These are phyloP conservation scores for Myrica gale DNA, from an alignment of 306 rosid species.

Conservation along the genomic window DNA sequence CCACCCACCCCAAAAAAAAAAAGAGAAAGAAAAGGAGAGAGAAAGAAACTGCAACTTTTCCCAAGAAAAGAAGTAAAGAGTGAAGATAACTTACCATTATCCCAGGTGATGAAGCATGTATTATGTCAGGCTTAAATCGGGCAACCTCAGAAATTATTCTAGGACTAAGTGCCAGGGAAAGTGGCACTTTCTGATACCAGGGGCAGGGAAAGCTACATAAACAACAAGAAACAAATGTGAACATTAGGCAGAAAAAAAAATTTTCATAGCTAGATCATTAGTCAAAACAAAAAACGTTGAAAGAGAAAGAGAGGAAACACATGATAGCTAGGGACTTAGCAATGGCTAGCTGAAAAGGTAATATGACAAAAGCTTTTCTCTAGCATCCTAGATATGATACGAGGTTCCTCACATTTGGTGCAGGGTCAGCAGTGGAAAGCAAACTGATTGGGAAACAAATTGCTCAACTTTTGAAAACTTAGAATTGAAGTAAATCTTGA, in stretches of 20 bases:
- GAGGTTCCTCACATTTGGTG: neutral
- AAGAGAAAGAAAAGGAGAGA: neutral
- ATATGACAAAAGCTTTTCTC: neutral
- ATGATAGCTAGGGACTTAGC: neutral
- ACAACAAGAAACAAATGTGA: conserved; percentile 8
- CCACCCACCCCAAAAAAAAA: neutral
- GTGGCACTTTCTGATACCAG: conserved; percentile 94
- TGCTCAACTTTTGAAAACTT: neutral
- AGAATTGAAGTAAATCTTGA: neutral
- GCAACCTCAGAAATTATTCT: conserved; percentile 97
- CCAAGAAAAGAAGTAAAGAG: conserved; percentile 2
- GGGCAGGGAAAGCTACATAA: conserved; percentile 87
- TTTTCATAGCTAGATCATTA: neutral
- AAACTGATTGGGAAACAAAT: neutral
- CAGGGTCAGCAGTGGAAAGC: neutral
- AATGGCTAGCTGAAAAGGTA: neutral
- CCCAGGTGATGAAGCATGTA: conserved; percentile 98
- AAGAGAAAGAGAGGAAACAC: too few species aligned
- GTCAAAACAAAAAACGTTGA: neutral
- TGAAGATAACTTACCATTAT: conserved; percentile 62
- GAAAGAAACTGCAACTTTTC: conserved; percentile 12
- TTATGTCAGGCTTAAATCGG: conserved; percentile 93
- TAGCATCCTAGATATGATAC: neutral
- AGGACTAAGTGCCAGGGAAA: conserved; percentile 97
- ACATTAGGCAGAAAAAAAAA: neutral